A percentile compares a stretch with the other conserved stretches of the same genome.
Evolutionary conservation across 768 basidiomycete genomes (phyloP).

Genomic region (Naganishia vishniacii): DNA sequence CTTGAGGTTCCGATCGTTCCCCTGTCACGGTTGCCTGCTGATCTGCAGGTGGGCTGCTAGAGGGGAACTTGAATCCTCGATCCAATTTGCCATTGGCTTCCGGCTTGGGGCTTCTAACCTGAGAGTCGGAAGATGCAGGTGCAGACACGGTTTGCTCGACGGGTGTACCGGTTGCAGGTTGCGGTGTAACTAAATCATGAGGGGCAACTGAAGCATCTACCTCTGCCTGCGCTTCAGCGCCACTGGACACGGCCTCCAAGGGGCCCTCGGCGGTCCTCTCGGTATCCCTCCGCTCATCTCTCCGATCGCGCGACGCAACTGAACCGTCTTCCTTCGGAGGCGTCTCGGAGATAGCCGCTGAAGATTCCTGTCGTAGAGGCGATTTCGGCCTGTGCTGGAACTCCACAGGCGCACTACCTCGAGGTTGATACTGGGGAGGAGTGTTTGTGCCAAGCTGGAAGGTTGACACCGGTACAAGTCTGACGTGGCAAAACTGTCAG

Average conservation of each 20-base stretch:
- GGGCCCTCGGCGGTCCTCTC: not conserved
- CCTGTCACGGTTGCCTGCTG: not conserved
- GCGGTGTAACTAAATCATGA: not conserved
- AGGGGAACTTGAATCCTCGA: slow-evolving; percentile 46
- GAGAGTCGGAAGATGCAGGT: slow-evolving; percentile 25
- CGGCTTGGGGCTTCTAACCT: slow-evolving; percentile 44
- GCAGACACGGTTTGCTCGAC: not conserved
- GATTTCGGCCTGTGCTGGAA: not conserved
- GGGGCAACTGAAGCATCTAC: not conserved
- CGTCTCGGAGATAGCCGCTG: too few species aligned
- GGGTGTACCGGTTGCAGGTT: not conserved
- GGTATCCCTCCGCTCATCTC: not conserved
- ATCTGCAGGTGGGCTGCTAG: slow-evolving; percentile 9
- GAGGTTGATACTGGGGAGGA: slow-evolving; percentile 24
- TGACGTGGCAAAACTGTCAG: slow-evolving; percentile 18
- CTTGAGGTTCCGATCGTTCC: not conserved
- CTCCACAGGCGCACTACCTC: not conserved
- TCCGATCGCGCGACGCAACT: too few species aligned
- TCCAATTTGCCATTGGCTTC: slow-evolving; percentile 47
- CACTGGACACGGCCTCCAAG: not conserved
- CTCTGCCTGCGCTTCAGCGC: not conserved
- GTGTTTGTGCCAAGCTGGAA: slow-evolving; percentile 34
- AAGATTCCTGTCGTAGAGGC: too few species aligned
- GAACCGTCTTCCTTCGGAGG: too few species aligned
- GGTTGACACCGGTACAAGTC: slow-evolving; percentile 44